These are phyloP conservation scores for Backusella sp. DNA, from an alignment of 192 early-diverging fungal species.

Conservation along the genomic window DNA sequence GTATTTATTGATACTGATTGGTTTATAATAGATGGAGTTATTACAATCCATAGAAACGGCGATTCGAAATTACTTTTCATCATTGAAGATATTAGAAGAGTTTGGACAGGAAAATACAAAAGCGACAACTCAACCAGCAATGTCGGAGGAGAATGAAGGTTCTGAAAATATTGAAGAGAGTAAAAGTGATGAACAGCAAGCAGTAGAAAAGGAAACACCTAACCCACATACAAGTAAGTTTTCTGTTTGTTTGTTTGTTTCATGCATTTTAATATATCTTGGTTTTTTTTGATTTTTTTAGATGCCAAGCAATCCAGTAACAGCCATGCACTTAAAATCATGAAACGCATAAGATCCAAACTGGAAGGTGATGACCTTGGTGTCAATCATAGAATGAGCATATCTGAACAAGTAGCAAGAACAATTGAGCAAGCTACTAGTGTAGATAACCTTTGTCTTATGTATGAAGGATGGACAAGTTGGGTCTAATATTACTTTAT, in stretches of 20 bases:
- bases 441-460: slow-evolving; percentile 65
- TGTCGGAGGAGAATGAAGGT: neutral
- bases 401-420: slow-evolving; percentile 63
- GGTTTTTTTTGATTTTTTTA: neutral
- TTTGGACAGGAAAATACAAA: slow-evolving; percentile 13
- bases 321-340: slow-evolving; percentile 59
- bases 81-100: slow-evolving; percentile 9
- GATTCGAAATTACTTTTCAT: neutral
- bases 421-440: slow-evolving; percentile 68
- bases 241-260: neutral
- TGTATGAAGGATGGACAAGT: slow-evolving; percentile 91
- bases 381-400: slow-evolving; percentile 45
- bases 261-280: neutral
- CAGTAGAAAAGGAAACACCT: neutral
- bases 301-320: slow-evolving; percentile 40
- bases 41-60: neutral
- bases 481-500: slow-evolving; percentile 62
- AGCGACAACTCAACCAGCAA: neutral
- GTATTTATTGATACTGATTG: no score
- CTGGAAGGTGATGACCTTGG: slow-evolving; percentile 64
- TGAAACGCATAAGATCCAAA: slow-evolving; percentile 61
- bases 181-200: neutral
- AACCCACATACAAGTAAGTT: neutral
- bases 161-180: neutral
- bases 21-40: neutral